Evolutionary conservation across 164 flowering plant species (phyloP).

Genomic region (Magnolia changhungtana): DNA sequence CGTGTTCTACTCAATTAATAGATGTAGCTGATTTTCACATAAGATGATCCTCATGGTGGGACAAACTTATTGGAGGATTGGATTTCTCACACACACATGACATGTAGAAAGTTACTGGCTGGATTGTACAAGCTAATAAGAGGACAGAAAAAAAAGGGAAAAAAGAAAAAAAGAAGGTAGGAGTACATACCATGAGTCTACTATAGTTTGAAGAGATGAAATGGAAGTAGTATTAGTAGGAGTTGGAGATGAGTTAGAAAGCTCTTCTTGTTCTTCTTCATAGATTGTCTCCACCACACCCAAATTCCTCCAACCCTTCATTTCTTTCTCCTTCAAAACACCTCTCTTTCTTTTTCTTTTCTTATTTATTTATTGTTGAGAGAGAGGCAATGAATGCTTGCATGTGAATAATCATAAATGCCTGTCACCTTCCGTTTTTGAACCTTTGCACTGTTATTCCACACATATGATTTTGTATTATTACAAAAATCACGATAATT

Average conservation of each 20-base stretch:
- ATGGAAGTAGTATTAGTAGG: conserved; percentile 23
- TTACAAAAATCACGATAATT: too few relatives aligned
- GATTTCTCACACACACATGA: not conserved
- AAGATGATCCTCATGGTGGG: too few relatives aligned
- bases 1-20: too few relatives aligned
- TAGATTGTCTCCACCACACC: conserved; percentile 71
- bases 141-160: not conserved
- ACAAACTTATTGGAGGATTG: not conserved
- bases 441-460: not conserved
- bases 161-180: not conserved
- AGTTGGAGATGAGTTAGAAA: conserved; percentile 28
- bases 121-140: not conserved
- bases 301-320: conserved; percentile 49
- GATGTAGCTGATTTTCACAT: too few relatives aligned
- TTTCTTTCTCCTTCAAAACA: conserved; percentile 8
- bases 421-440: conserved; percentile 2
- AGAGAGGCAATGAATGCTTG: conserved; percentile 33
- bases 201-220: conserved; percentile 36
- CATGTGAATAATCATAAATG: conserved; percentile 62
- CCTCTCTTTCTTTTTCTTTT: not conserved
- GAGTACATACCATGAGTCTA: conserved; percentile 40
- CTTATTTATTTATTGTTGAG: conserved; percentile 1
- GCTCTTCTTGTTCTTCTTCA: conserved; percentile 54
- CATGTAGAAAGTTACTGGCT: not conserved
- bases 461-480: too few relatives aligned